Evolutionary conservation across 2,329 filamentous ascomycete species (phyloP), one percentile per base, ranked within the genome.

Genomic region (Dactylellina drechsleri): DNA sequence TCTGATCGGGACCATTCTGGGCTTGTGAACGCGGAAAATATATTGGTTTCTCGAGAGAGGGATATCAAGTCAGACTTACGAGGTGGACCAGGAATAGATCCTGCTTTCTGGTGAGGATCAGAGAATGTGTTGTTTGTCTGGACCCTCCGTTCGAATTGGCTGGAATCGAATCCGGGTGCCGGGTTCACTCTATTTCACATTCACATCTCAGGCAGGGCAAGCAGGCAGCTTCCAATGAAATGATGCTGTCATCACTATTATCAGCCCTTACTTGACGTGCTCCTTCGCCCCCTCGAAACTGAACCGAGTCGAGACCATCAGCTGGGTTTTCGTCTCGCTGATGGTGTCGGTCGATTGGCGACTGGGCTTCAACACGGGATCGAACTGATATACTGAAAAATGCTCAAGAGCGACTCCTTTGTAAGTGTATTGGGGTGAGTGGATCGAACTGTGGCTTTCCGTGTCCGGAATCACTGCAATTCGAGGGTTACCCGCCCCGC

Each of bases 401-500:
- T 47, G 26, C n/a, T 15, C 13, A 18, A 7, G 2, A 41, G 18
- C 12, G 23, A 18, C 60, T 41, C 47, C 60, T 41, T 26, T 53
- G n/a, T 15, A 36, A 16, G 20, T 23, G 47, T 36, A 26, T 62
- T 23, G 26, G 47, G 26, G 10, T 54, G 61, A 64, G 47, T 43
- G 60, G 28, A n/a, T 43, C 58, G 15, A 62, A 49, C 52, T 54
- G 56, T 41, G 13, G 28, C 57, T 52, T 41, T 47, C 40, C 62
- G 26, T 26, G 41, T 50, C 41, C 28, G 61, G 41, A 23, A 47
- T 66, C 40, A 12, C 23, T 64, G 47, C 70, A 61, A 74, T 74
- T 74, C 70, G 70, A 74, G 36, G 50, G 62, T 53, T 74, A 74
- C 70, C 70, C 70, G 70, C 70, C 64, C 23, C 70, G 57, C 31